A percentile compares a stretch with the other conserved stretches of the same genome.
These are phyloP conservation scores for Sporothrix variecibatus DNA, from an alignment of 2,329 filamentous ascomycete genomes.

Conservation along the genomic window DNA sequence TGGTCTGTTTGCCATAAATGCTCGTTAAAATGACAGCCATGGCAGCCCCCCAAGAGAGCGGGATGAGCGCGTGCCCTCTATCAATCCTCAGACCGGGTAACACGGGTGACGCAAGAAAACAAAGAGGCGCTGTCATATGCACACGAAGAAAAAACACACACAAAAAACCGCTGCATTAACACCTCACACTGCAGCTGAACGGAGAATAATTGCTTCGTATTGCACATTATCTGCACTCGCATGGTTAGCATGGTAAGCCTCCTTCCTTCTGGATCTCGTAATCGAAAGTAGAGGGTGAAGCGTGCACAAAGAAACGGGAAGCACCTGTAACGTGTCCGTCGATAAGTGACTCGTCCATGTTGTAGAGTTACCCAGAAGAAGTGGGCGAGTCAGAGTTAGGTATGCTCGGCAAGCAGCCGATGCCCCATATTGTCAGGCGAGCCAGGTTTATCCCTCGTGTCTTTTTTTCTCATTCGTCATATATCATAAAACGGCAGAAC, in stretches of 20 bases:
- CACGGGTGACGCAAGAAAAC: neutral
- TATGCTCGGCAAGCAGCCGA: neutral
- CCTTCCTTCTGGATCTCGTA: neutral
- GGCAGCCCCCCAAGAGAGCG: neutral
- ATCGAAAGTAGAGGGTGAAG: neutral
- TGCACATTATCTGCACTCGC: neutral
- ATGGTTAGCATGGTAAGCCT: neutral
- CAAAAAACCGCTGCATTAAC: neutral
- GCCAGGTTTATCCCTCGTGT: neutral
- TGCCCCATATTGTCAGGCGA: neutral
- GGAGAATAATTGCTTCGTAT: neutral
- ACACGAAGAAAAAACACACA: neutral
- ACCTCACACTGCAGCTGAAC: slow-evolving; percentile 16
- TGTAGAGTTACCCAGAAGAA: neutral
- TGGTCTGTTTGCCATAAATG: neutral
- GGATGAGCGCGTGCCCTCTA: no score
- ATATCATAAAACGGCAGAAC: neutral
- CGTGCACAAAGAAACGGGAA: neutral
- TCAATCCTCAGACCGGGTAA: neutral
- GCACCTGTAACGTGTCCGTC: neutral
- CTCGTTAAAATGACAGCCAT: neutral
- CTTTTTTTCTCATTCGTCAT: neutral
- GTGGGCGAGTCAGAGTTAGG: neutral
- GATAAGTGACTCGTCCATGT: neutral
- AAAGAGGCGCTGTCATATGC: neutral